phyloP scores from a whole-genome alignment of 2,329 filamentous ascomycete genomes.

The Colletotrichum lindemuthianum region DNA sequence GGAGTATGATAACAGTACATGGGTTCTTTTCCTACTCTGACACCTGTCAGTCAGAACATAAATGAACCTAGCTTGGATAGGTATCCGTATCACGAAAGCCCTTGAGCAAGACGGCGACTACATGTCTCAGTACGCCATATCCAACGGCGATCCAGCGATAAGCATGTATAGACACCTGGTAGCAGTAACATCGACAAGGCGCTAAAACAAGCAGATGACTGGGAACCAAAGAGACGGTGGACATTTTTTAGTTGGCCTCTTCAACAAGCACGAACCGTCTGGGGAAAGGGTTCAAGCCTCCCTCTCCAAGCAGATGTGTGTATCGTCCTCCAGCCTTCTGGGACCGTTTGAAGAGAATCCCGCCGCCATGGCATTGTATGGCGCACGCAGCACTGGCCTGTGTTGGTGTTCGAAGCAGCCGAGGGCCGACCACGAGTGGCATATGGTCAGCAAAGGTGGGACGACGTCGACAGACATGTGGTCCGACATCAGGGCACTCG shows the following conservation, averaged over 20 bases:
- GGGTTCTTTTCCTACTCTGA: too few species aligned
- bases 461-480: conserved; percentile 32
- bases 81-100: too few species aligned
- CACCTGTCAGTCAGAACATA: too few species aligned
- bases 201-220: conserved; percentile 3
- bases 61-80: too few species aligned
- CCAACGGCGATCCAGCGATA: too few species aligned
- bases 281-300: conserved; percentile 14
- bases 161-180: too few species aligned
- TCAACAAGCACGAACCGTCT: conserved; percentile 30
- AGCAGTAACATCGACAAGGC: neutral
- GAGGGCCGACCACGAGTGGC: conserved; percentile 27
- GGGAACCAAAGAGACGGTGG: conserved; percentile 10
- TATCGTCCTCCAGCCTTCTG: conserved; percentile 20
- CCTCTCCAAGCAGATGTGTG: conserved; percentile 10
- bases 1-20: too few species aligned
- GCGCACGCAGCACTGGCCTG: conserved; percentile 2
- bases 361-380: neutral
- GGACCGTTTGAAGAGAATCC: conserved; percentile 6
- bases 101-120: too few species aligned
- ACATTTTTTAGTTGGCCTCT: conserved; percentile 22
- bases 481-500: conserved; percentile 19
- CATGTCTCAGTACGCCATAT: too few species aligned
- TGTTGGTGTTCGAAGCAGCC: conserved; percentile 13
- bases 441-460: conserved; percentile 18